A percentile compares a stretch with the other conserved stretches of the same genome.
Evolutionary conservation across 371 early-diverging fungal species (phyloP).

Genomic region (Mortierella sp.): DNA sequence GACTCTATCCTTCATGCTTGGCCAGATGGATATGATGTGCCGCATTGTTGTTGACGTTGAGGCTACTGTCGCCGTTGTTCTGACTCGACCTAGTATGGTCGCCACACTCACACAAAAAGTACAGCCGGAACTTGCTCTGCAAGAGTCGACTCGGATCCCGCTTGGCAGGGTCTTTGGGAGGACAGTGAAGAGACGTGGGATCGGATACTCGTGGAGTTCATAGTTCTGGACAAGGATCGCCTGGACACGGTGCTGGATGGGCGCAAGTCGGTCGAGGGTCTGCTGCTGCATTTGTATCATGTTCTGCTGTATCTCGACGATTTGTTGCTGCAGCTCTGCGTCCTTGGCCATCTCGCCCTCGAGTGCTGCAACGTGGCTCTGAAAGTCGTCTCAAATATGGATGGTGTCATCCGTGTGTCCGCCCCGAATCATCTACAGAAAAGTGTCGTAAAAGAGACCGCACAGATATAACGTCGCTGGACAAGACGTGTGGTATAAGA

Average conservation of each 20-base stretch:
- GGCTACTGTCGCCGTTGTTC: background rate
- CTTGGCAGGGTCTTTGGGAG: constrained; percentile 7
- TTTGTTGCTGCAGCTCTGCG: constrained; percentile 16
- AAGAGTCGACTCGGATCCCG: constrained; percentile 14
- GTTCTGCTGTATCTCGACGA: constrained; percentile 29
- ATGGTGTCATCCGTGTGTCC: constrained; percentile 24
- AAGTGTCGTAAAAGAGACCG: constrained; percentile 4
- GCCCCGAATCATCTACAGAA: constrained; percentile 9
- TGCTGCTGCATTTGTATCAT: constrained; percentile 31
- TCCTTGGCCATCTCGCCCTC: constrained; percentile 20
- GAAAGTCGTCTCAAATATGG: constrained; percentile 16
- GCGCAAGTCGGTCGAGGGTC: constrained; percentile 15
- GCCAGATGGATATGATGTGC: constrained; percentile 42
- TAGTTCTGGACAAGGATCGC: constrained; percentile 29
- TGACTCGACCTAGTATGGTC: constrained; percentile 33
- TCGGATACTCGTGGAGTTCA: constrained; percentile 22
- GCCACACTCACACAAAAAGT: constrained; percentile 48
- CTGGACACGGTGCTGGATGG: constrained; percentile 20
- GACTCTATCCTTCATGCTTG: constrained; percentile 28
- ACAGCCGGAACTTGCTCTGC: constrained; percentile 23
- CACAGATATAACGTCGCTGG: background rate
- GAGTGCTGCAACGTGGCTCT: constrained; percentile 14
- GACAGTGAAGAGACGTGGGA: constrained; percentile 39
- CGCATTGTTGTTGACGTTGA: background rate
- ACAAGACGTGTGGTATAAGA: background rate